Evolutionary conservation across 208 protist genomes (phyloP).

Genomic region (Plasmodiophora brassicae): DNA sequence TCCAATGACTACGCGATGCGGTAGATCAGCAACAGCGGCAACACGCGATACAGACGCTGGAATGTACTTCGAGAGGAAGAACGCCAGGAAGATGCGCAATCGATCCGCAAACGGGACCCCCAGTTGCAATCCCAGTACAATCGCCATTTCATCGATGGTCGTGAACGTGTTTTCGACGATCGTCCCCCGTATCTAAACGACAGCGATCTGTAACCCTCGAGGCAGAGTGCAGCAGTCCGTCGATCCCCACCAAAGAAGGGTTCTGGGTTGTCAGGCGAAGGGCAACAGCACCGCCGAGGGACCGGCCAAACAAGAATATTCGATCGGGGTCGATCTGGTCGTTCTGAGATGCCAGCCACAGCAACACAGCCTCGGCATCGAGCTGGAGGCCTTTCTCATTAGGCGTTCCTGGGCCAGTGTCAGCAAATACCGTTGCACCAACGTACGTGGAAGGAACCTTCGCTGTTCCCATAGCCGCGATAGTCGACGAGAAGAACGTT

Average conservation of each 20-base stretch:
- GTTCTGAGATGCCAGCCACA: neutral
- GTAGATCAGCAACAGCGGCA: neutral
- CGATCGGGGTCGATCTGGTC: neutral
- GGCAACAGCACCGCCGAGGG: slow-evolving; percentile 43
- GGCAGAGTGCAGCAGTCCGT: no score
- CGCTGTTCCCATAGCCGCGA: slow-evolving; percentile 43
- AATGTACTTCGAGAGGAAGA: neutral
- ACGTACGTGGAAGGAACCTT: no score
- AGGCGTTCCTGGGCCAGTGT: slow-evolving; percentile 1
- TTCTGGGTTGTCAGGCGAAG: neutral
- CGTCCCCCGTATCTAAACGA: neutral
- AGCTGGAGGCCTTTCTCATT: slow-evolving; percentile 24
- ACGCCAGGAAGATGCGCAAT: neutral
- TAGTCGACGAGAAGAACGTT: slow-evolving; percentile 43
- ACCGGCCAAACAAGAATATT: slow-evolving; percentile 51
- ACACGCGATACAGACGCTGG: neutral
- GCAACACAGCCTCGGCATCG: slow-evolving; percentile 32
- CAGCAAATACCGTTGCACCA: no score
- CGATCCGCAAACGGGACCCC: neutral
- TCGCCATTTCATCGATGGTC: slow-evolving; percentile 18
- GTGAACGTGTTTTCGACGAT: slow-evolving; percentile 32
- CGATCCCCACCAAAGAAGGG: neutral
- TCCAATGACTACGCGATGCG: neutral
- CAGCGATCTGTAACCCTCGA: neutral
- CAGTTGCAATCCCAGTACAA: neutral